Evolutionary conservation across 2,329 filamentous ascomycete species (phyloP), one percentile per base, ranked within the genome.

Genomic region (Podosphaera xanthii): DNA sequence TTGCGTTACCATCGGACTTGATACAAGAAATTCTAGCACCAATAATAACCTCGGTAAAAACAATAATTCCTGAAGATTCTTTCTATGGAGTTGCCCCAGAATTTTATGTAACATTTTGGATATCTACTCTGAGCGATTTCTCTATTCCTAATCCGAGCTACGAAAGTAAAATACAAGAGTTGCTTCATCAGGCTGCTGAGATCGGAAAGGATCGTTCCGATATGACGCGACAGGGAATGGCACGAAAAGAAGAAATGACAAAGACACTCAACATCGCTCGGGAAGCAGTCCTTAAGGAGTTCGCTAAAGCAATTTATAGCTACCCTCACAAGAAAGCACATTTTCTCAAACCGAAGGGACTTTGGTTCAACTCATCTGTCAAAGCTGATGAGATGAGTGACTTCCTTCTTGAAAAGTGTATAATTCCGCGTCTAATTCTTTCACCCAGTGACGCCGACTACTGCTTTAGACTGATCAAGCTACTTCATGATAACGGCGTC

Each of bases 91-190:
- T 96, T 58, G 89, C 82, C 50, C 76, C 88, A 0, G 82, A 86
- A 36, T 91, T 96, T 69, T 96, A 88, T 67, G 81, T 86, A 50
- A 86, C 86, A 0, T 98, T 98, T 71, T 98, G 92, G 92, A 84
- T 90, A 57, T 76, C 96, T 10, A 83, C 88, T 35, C 77, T 94
- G 2, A 82, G 86, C 53, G 91, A 98, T 68, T 75, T 96, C 60
- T 79, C 81, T 60, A 82, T 90, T 63, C 86, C 87, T 0, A 81
- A 81, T 62, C 77, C 81, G 40, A 86, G 84, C 61, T 98, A 98
- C 68, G 78, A 86, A 55, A 78, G 81, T 14, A 89, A 94, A 67
- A 82, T 83, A 42, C 79, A 81, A 30, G 77, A 81, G 7, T 75
- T 89, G 31, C 79, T 83, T 64, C 80, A 79, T 59, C 81, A 84